Evolutionary conservation across 2,329 filamentous ascomycete genomes (phyloP), one percentile per base, ranked within the genome.

Genomic region (Lasiodiplodia hormozganensis): DNA sequence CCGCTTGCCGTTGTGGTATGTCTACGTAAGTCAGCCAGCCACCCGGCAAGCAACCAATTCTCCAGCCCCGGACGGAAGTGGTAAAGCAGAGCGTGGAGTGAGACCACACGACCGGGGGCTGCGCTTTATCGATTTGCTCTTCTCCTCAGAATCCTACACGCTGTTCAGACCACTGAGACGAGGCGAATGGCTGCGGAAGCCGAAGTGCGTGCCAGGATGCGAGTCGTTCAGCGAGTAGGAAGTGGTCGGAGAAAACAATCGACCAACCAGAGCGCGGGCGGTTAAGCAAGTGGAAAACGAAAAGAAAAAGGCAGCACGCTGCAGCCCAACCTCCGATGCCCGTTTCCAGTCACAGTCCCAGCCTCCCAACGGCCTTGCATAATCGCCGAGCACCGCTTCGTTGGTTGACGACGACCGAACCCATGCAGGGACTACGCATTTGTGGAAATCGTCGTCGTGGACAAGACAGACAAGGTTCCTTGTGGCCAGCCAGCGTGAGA

Each of bases 341-440:
- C 28, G 28, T 28, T 18, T 18, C 40, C 40, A 43, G 16, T 18
- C 40, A 43, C 40, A 8, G 40, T 43, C 40, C 40, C 16, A 18
- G 40, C 40, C 16, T n/a, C 16, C 31, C 60, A 64, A 64, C 60
- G 43, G 60, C 43, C 60, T 52, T 52, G 60, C 60, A 64, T 64
- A 52, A 64, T 52, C 60, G 43, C 60, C 31, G 57, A 60, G 53
- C 31, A 11, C 54, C 31, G 25, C 16, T 21, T 14, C n/a, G 54
- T 40, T 58, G 54, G 34, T n/a, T 25, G 54, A 25, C 16, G 31
- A 14, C 16, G 14, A 36, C 16, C 6, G 23, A 62, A 62, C 58
- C 40, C 58, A 62, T 40, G 58, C 58, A 62, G 58, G 58, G 58
- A 34, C 58, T 62, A 18, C n/a, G 21, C 28, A 12, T n/a, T n/a